Evolutionary conservation across 1,284 basidiomycete genomes (phyloP).

Genomic region (Tetrapyrgos nigripes): DNA sequence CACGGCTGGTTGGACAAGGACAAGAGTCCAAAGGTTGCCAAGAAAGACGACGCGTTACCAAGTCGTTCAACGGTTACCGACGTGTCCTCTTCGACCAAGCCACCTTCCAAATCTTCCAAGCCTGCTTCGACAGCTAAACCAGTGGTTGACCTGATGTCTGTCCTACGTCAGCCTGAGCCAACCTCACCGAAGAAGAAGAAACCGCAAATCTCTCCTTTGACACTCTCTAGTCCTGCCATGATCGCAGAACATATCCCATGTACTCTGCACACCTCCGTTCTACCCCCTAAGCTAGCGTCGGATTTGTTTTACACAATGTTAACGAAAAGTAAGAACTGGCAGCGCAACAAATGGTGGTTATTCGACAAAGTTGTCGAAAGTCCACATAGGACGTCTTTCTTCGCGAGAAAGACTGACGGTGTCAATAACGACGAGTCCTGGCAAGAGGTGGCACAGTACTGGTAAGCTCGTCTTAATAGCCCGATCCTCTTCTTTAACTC

Average conservation of each 20-base stretch:
- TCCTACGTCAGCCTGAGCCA: slow-evolving; percentile 60
- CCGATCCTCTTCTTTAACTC: background rate
- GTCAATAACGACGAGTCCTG: slow-evolving; percentile 51
- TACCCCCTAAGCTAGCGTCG: slow-evolving; percentile 76
- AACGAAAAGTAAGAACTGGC: slow-evolving; percentile 67
- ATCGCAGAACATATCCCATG: slow-evolving; percentile 78
- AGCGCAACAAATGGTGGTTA: slow-evolving; percentile 84
- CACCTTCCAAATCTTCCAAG: background rate
- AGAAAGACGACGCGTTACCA: slow-evolving; percentile 4
- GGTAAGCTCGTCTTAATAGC: slow-evolving; percentile 45
- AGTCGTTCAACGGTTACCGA: slow-evolving; percentile 8
- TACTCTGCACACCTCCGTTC: slow-evolving; percentile 70
- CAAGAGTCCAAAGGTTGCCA: slow-evolving; percentile 13
- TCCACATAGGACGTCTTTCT: slow-evolving; percentile 85
- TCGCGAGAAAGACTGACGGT: slow-evolving; percentile 56
- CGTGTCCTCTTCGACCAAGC: slow-evolving; percentile 1
- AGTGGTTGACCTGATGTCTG: slow-evolving; percentile 56
- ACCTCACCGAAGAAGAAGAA: slow-evolving; percentile 36
- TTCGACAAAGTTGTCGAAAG: slow-evolving; percentile 84
- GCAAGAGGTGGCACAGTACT: slow-evolving; percentile 72
- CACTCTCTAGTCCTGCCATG: slow-evolving; percentile 60
- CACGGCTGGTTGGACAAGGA: slow-evolving; percentile 25
- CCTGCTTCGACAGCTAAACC: slow-evolving; percentile 30
- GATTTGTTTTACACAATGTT: slow-evolving; percentile 74
- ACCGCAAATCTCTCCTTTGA: slow-evolving; percentile 60